These are phyloP conservation scores for Heracleum sosnowskyi DNA, from an alignment of 129 eudicot species.

Conservation along the genomic window DNA sequence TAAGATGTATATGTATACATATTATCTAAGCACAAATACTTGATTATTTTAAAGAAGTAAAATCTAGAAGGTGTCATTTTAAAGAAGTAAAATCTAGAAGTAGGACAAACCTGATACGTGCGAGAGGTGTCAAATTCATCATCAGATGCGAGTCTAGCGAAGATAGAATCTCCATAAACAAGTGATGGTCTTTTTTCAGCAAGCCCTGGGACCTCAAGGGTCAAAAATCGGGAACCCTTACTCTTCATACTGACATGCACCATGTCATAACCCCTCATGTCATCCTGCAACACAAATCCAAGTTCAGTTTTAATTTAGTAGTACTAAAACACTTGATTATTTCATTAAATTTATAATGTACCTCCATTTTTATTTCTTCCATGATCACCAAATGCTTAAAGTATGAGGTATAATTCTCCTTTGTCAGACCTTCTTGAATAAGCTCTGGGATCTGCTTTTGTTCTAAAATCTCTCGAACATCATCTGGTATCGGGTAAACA, in stretches of 20 bases:
- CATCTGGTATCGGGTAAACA: conserved; percentile 46
- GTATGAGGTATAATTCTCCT: conserved; percentile 42
- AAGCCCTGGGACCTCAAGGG: conserved; percentile 85
- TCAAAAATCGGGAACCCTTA: conserved; percentile 25
- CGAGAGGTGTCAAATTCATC: neutral
- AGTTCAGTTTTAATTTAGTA: conserved; percentile 7
- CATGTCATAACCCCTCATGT: conserved; percentile 11
- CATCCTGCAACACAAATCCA: conserved; percentile 13
- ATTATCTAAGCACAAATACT: neutral
- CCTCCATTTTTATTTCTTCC: conserved; percentile 91
- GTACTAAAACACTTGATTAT: neutral
- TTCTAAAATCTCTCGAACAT: conserved; percentile 40
- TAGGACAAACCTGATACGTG: conserved; percentile 10
- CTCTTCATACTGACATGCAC: conserved; percentile 4
- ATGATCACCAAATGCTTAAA: conserved; percentile 47
- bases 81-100: neutral
- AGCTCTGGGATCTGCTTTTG: conserved; percentile 43
- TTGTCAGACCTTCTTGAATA: conserved; percentile 43
- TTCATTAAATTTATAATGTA: conserved; percentile 25
- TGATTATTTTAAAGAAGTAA: too few species aligned
- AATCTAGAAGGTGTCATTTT: too few species aligned
- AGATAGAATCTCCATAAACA: conserved; percentile 11
- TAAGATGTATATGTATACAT: neutral
- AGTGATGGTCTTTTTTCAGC: conserved; percentile 51
- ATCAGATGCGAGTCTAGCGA: conserved; percentile 1